Base-by-base conservation (phyloP, 2,329 filamentous ascomycete genomes). In the Xylariales sp. region DNA sequence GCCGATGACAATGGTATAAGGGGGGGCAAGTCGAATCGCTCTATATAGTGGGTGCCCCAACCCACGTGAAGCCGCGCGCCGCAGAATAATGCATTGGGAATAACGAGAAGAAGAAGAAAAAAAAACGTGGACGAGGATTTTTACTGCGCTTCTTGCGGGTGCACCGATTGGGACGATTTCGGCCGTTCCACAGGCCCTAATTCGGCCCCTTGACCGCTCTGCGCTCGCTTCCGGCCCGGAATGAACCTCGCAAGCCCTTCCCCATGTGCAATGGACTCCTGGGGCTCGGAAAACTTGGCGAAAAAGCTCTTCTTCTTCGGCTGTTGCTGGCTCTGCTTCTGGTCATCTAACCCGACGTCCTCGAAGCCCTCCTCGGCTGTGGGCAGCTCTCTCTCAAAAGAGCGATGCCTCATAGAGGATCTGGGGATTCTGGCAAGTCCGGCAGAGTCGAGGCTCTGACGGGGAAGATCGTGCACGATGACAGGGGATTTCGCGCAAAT, bases 401-500 rank as follows among this genome's bases (percentile, higher is more conserved):
- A 84, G 64, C 83, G 85, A 69, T 87, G 83, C 65, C 85, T 83
- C 61, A 90, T 79, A 7, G 89, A 85, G 8, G 89, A 87, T 68
- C 90, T 85, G 18, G 89, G 88, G 50, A 88, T 83, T 65, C 90
- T 86, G 64, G 86, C 83, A 77, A 87, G 86, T 71, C 89, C 86
- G 54, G 90, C 86, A 6, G 93, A 93, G 78, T 97, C 94, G 71
- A 97, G 87, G 63, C 92, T 96, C 73, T 93, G 91, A 64, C 94
- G 91, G 18, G 89, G 87, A 74, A 81, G 80, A 61, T 92, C 88
- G 69, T 85, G 79, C 66, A 84, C 82, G 58, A 86, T 79, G 63
- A 97, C 82, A 8, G 94, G 95, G 46, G 93, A 96, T 70, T 90
- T 90, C 46, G 94, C 95, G 57, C 91, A 94, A 68, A 98, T 97